phyloP scores from a whole-genome alignment of 2,329 filamentous ascomycete genomes.

The Xylaria sp. region DNA sequence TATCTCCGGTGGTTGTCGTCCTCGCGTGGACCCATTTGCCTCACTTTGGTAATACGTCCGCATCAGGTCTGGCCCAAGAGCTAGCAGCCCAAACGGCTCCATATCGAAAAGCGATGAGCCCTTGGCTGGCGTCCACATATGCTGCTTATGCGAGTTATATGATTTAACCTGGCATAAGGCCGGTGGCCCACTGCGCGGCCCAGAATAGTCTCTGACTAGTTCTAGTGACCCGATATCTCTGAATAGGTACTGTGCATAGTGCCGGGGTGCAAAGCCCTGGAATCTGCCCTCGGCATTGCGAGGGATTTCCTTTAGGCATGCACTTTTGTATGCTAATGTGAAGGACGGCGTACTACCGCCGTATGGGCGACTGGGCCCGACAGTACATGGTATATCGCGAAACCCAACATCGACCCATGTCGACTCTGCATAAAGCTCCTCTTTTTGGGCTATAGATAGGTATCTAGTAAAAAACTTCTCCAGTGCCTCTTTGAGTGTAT shows the following conservation, averaged over 20 bases:
- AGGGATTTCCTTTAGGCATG: too few relatives aligned
- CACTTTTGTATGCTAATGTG: neutral
- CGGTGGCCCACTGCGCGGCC: too few relatives aligned
- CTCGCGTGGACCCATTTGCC: neutral
- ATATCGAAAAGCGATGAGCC: neutral
- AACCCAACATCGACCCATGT: too few relatives aligned
- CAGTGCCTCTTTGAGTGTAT: too few relatives aligned
- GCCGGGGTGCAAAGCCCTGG: neutral
- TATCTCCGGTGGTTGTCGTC: neutral
- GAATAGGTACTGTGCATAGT: neutral
- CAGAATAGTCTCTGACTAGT: neutral
- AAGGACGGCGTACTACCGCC: neutral
- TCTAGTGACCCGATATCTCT: neutral
- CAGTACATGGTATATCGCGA: too few relatives aligned
- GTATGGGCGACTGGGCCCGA: neutral
- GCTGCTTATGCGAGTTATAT: neutral
- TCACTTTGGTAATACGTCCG: neutral
- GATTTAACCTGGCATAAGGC: neutral
- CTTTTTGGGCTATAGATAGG: too few relatives aligned
- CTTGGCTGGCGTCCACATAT: neutral
- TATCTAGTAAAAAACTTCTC: too few relatives aligned
- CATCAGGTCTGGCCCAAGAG: neutral
- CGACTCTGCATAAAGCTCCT: too few relatives aligned
- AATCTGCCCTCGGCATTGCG: neutral
- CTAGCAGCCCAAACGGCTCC: too few relatives aligned